Base-by-base conservation (phyloP, 2,329 filamentous ascomycete genomes). In the Trichoderma simmonsii region DNA sequence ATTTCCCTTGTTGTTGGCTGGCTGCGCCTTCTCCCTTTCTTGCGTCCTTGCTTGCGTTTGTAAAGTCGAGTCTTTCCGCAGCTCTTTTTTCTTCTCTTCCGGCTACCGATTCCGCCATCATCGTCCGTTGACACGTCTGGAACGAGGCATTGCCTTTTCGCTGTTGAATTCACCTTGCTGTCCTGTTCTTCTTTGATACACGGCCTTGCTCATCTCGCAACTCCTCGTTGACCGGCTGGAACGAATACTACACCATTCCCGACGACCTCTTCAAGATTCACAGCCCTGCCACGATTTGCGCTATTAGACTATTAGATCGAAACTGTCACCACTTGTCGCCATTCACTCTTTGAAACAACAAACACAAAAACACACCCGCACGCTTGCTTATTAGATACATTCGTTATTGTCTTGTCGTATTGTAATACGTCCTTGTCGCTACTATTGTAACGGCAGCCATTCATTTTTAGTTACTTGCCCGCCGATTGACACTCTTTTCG, bases 81-180 rank as follows among this genome's bases (percentile, higher is more conserved):
- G 57, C 56, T 62, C 56, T 70, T 62, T 51, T 54, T 39, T 36
- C 39, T 36, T 70, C 59, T 57, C 60, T 43, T 43, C 51, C 21
- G 48, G 62, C 36, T 43, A 68, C 71, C 76, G 60, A 79, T 77
- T 79, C 78, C 75, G 79, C 78, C 48, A 65, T 75, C 72, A 74
- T 78, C 77, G 74, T 77, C 74, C 74, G 62, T 76, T 59, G 70
- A 65, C 30, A 74, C 78, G 78, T 79, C 78, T 79, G 78, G 78
- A 73, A 79, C 78, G 78, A 80, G n/a, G 74, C n/a, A 54, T 75
- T 75, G 36, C 70, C 36, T 32, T 76, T 73, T 73, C 71, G 73
- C 75, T 73, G 73, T 74, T 75, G 28, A 71, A 71, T 60, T 36
- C 51, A 14, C 24, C 43, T 30, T 26, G 54, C 54, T 48, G 24